Base-by-base conservation (phyloP, 1,284 basidiomycete genomes). In the Tylopilus sp. region DNA sequence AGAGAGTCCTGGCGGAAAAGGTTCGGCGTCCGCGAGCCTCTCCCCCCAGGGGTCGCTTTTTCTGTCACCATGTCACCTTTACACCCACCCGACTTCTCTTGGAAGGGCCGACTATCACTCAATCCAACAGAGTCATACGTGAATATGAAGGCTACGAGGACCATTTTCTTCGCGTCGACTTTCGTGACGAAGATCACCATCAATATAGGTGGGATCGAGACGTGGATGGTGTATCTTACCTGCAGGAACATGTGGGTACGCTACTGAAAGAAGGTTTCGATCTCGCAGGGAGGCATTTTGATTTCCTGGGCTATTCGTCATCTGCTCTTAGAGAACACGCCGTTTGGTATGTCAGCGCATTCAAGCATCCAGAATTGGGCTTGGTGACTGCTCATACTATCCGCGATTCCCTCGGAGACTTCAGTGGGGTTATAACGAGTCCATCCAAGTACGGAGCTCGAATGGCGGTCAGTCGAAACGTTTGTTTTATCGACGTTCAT, bases 361-460 rank as follows among this genome's bases (percentile, higher is more conserved):
- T 90, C 62, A 7, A 72, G 9, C 74, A 84, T 53, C 70, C 71
- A 1, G 60, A 66, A 22, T 72, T 71, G 33, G 76, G 76, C 0
- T 52, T 43, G 35, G 72, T 90, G 24, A 77, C 76, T 22, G 79
- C 85, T 1, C 71, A 79, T 31, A 70, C 56, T 17, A 89, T 92
- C 50, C 77, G 90, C 24, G 61, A 73, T 24, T 72, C 74, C 17
- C 74, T 90, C 17, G 90, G 89, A 14, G 75, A 87, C 61, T 91
- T 92, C 64, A 62, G 73, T 0, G 65, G 70, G 4, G 76, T 88
- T 20, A 76, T 86, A 41, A 70, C 65, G 43, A 76, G 74, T 32
- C 89, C 90, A 7, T 88, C 89, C 1, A 88, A 87, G 64, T 90
- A 84, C 64, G 90, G 88, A 11, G 90, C 90, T 15, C 79, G 90